phyloP scores from a whole-genome alignment of 768 basidiomycete genomes.

The Rhodotorula kratochvilovae region DNA sequence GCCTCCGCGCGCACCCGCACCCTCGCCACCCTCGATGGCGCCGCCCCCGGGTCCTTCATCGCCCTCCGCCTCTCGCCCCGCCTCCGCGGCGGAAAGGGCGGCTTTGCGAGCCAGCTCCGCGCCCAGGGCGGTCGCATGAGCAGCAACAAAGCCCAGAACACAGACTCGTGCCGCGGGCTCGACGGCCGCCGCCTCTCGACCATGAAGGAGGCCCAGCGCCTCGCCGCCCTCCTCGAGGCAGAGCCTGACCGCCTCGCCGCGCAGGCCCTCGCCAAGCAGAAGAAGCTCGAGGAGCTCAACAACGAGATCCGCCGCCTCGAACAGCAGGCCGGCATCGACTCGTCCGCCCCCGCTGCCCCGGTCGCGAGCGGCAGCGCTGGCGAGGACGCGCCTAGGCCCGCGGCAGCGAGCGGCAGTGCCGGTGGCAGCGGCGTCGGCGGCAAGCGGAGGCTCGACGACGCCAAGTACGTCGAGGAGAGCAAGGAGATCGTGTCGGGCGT shows the following conservation, averaged over 20 bases:
- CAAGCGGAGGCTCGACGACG: slow-evolving; percentile 88
- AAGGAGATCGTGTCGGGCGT: slow-evolving; percentile 85
- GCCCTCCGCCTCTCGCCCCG: slow-evolving; percentile 68
- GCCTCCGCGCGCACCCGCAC: no score
- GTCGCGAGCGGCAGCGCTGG: slow-evolving; percentile 8
- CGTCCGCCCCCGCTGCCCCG: slow-evolving; percentile 40
- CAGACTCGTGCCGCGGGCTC: slow-evolving; percentile 67
- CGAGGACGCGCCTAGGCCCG: no score
- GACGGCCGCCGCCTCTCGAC: slow-evolving; percentile 84
- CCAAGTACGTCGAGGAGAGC: slow-evolving; percentile 84
- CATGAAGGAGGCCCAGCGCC: slow-evolving; percentile 88
- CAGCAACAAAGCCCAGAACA: slow-evolving; percentile 84
- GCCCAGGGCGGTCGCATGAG: slow-evolving; percentile 98
- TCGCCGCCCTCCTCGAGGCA: slow-evolving; percentile 78
- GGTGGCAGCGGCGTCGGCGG: slow-evolving; percentile 56
- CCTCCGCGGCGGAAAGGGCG: slow-evolving; percentile 87
- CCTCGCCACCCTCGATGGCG: neutral
- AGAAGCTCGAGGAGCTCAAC: slow-evolving; percentile 40
- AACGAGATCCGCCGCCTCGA: slow-evolving; percentile 41
- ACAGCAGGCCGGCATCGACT: slow-evolving; percentile 50
- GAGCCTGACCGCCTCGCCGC: slow-evolving; percentile 64
- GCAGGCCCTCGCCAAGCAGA: slow-evolving; percentile 25
- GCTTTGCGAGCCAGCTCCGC: slow-evolving; percentile 91
- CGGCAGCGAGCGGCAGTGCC: slow-evolving; percentile 29
- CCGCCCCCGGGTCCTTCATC: slow-evolving; percentile 49